Base-by-base conservation (phyloP, 345 rosid species). In the Hibiscus syriacus region DNA sequence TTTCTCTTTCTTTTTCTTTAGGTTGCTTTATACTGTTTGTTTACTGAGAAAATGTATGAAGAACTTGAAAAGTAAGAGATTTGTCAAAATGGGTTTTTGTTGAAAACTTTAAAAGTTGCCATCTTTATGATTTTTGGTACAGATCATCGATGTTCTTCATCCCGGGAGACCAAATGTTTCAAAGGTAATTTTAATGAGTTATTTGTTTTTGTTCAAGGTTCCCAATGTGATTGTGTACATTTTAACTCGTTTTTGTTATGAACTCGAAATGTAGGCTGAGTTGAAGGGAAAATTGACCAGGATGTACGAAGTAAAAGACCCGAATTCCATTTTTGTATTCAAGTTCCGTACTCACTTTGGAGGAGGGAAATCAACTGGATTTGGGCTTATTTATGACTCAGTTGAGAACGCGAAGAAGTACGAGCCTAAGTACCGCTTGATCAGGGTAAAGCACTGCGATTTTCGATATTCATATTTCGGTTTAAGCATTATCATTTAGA, bases 91-190 rank as follows among this genome's bases (percentile, higher is more conserved):
- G 48, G 48, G 50, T 16, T 45, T 45, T 16, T 45, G 6, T 16
- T 45, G 17, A 45, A 43, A 45, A 16, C 50, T 45, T 16, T 14
- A 5, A 45, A 45, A n/a, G 41, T 38, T 38, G 2, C 41, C 41
- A 38, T 9, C 41, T 38, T 36, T 34, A 6, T 16, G 26, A 1
- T n/a, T n/a, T 50, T 67, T 25, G 36, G 10, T 65, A 68, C 83
- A 93, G 98, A 80, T 93, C 19, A 87, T 93, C 63, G 98, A 93
- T 82, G 98, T 90, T 69, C 89, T 93, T 71, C 98, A 93, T 78
- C 98, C 98, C 0, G 96, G 98, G 7, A 80, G 94, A 49, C 76
- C 98, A 62, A 93, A 93, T 87, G 98, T 93, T 43, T 84, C 97
- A 34, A 93, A 93, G 98, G 98, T 88, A 77, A n/a, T 49, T 50